Base-by-base conservation (phyloP, 176 grass and related monocot species). In the Oryza longistaminata region DNA sequence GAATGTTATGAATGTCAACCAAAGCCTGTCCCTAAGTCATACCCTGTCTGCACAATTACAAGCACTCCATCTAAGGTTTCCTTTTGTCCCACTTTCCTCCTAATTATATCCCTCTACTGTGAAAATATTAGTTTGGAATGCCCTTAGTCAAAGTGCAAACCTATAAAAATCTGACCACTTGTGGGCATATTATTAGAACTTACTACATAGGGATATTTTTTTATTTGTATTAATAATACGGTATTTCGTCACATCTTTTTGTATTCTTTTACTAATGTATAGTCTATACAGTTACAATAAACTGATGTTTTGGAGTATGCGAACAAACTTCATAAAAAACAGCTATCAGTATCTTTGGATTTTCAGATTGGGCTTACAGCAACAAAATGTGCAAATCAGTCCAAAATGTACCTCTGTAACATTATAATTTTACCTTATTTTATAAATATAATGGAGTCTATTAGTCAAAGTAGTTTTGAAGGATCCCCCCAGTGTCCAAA, bases 1-100 rank as follows among this genome's bases (percentile, higher is more conserved):
- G 97, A 99, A 73, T 99, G 97, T 75, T 99, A 99, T 75, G 97
- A 99, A 25, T 99, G 97, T 82, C 92, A 99, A 73, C 86, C 97
- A 85, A 99, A 99, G 86, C 97, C 97, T 73, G 84, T 94, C 22
- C 90, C 88, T 3, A 99, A 94, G 76, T 92, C 90, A 66, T 99
- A 96, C 82, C 97, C 97, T 75, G 97, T 99, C 76, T 99, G 97
- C 80, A 99, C 97, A 42, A 99, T 99, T 76, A 99, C 97, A 64
- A 99, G 91, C 85, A 99, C 97, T 16, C 97, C 97, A 24, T 99
- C 93, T 2, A 99, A 99, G 97, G 97, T 99, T 99, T 81, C 31
- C 35, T 82, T 82, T 27, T 73, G 2, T 71, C 80, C 43, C 1
- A 61, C 70, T 44, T 75, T 82, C 66, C 43, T 9, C 62, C 61